Evolutionary conservation across 176 grass and related monocot genomes (phyloP).

Genomic region (Carex pumila): DNA sequence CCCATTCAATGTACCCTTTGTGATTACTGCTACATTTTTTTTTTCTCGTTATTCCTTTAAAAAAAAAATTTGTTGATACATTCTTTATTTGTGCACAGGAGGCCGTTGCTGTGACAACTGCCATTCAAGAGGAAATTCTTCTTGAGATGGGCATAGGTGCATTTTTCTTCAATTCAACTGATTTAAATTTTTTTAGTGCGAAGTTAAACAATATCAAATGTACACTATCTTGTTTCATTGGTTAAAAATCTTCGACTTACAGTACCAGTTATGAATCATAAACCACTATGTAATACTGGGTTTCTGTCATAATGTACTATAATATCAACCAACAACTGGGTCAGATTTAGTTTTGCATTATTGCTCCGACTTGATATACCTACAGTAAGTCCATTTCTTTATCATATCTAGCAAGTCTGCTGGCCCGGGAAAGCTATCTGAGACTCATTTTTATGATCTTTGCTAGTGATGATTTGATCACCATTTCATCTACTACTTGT

Average conservation of each 20-base stretch:
- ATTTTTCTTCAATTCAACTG: neutral
- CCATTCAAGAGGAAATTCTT: slow-evolving; percentile 76
- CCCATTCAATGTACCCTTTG: neutral
- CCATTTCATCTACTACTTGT: neutral
- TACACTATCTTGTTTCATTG: neutral
- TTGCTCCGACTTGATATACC: neutral
- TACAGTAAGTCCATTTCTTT: neutral
- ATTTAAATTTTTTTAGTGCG: neutral
- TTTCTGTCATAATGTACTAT: neutral
- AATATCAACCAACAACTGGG: neutral
- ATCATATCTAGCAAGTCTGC: neutral
- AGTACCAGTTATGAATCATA: neutral
- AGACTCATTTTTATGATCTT: neutral
- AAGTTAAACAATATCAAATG: neutral
- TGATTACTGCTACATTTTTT: neutral
- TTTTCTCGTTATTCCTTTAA: neutral
- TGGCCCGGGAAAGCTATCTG: neutral
- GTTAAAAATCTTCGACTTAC: neutral
- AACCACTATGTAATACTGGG: neutral
- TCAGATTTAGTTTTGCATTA: neutral
- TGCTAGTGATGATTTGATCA: neutral
- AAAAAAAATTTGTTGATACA: neutral
- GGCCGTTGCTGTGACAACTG: slow-evolving; percentile 66
- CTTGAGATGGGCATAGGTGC: slow-evolving; percentile 70
- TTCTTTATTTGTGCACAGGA: slow-evolving; percentile 28